Conservation (phyloP, 768 basidiomycete genomes). For the Termitomyces sp. region DNA sequence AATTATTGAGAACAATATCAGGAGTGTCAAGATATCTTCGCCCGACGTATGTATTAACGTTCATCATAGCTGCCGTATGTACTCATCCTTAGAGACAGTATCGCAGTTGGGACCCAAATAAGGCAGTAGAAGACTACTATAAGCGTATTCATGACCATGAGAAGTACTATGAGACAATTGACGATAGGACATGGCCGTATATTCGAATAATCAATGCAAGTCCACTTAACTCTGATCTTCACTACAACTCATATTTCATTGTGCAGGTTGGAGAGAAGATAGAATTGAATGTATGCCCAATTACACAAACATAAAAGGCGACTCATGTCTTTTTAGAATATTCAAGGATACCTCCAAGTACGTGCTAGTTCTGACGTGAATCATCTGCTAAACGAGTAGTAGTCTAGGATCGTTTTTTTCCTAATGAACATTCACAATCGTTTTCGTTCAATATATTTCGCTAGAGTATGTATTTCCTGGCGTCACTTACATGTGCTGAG, state of each 20-base stretch:
- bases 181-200: constrained; percentile 88
- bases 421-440: constrained; percentile 99
- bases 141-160: constrained; percentile 86
- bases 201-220: constrained; percentile 91
- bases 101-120: constrained; percentile 87
- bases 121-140: constrained; percentile 91
- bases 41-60: constrained; percentile 71
- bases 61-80: not conserved
- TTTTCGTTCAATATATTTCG: constrained; percentile 94
- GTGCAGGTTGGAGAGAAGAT: constrained; percentile 90
- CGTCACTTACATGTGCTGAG: constrained; percentile 1
- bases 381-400: constrained; percentile 3
- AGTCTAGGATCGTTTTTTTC: constrained; percentile 97
- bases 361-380: constrained; percentile 6
- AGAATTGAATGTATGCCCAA: constrained; percentile 74
- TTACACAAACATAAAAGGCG: not conserved
- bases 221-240: not conserved
- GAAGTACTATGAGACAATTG: constrained; percentile 84
- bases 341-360: constrained; percentile 87
- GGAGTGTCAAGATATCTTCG: constrained; percentile 96
- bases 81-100: constrained; percentile 52
- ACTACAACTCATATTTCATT: not conserved
- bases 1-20: constrained; percentile 91
- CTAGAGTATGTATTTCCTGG: constrained; percentile 57
- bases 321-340: constrained; percentile 44